Evolutionary conservation across 2,329 filamentous ascomycete species (phyloP), one percentile per base, ranked within the genome.

Genomic region (Pyricularia sp.): DNA sequence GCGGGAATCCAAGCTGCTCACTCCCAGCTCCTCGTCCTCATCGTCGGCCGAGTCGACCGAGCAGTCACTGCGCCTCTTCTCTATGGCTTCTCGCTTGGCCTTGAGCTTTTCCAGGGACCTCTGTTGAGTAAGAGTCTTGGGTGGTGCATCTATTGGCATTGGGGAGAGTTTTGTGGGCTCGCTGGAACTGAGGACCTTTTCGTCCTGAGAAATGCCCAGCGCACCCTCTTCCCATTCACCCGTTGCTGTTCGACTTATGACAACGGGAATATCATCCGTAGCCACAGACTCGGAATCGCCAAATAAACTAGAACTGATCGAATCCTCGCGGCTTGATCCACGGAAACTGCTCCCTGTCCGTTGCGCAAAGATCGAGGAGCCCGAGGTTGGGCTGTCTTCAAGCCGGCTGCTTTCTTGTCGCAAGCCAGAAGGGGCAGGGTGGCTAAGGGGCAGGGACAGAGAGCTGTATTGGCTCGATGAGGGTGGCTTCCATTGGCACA

Each of bases 401-500:
- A 81, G 77, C 64, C 81, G 82, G 61, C 80, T 69, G 61, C 83
- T 87, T 65, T 87, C 82, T 69, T 89, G 86, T 44, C 89, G 85
- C 31, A 90, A 77, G 30, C 81, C 82, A 1, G 88, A 85, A 1
- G 86, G 84, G 59, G 88, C 79, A 1, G 86, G 81, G 57, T 87
- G 82, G 2, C 83, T 78, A 55, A 84, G 77, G 1, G 82, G 75
- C 26, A 80, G 72, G 4, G 78, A 75, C 31, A 76, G 72, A 26
- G 73, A 74, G 62, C 44, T 3, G 28, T 76, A 75, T 64, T 75
- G 78, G 31, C 75, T 75, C 1, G 83, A 79, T 1, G 79, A 78
- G 19, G 92, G 88, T 6, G 92, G 85, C 72, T 93, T 96, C 94
- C 94, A 99, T 71, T 96, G 90, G 72, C 94, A 99, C 31, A 96